Percentiles rank a stretch among this genome's conserved stretches.
phyloP scores from a whole-genome alignment of 768 basidiomycete species.

The Cyclocybe cylindracea region DNA sequence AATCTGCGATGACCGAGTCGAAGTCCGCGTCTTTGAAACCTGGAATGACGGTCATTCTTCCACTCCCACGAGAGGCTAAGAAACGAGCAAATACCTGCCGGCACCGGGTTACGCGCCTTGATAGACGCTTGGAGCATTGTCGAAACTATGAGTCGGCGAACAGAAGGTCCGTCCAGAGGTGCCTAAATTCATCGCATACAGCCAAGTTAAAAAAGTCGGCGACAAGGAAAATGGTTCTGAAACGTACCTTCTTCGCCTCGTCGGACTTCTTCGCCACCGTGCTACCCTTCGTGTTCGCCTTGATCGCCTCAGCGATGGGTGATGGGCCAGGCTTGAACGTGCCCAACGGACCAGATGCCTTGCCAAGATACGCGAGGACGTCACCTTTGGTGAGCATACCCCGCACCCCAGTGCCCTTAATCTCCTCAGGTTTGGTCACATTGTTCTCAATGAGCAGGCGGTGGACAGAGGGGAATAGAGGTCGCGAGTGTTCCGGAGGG shows the following conservation, averaged over 20 bases:
- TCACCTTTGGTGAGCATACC: conserved; percentile 98
- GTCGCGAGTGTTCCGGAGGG: conserved; percentile 55
- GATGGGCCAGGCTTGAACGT: conserved; percentile 59
- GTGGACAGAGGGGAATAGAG: conserved; percentile 89
- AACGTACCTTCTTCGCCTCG: conserved; percentile 33
- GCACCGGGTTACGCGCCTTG: conserved; percentile 44
- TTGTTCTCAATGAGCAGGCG: conserved; percentile 73
- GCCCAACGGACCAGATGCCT: conserved; percentile 75
- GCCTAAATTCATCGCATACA: conserved; percentile 14
- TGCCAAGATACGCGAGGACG: conserved; percentile 83
- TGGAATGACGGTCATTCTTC: conserved; percentile 18
- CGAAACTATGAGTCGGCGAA: conserved; percentile 67
- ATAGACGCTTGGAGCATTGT: conserved; percentile 57
- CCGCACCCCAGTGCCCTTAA: conserved; percentile 86
- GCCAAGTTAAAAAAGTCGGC: neutral
- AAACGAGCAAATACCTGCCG: conserved; percentile 32
- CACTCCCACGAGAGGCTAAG: conserved; percentile 7
- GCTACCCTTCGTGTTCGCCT: conserved; percentile 27
- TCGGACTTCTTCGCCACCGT: conserved; percentile 15
- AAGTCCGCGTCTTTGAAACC: conserved; percentile 54
- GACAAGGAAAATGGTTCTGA: neutral
- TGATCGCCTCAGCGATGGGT: conserved; percentile 31
- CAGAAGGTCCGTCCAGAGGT: conserved; percentile 63
- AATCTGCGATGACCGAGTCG: conserved; percentile 76
- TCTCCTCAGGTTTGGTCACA: conserved; percentile 58